Base-by-base conservation (phyloP, 192 early-diverging fungal genomes). In the Umbelopsis isabellina region DNA sequence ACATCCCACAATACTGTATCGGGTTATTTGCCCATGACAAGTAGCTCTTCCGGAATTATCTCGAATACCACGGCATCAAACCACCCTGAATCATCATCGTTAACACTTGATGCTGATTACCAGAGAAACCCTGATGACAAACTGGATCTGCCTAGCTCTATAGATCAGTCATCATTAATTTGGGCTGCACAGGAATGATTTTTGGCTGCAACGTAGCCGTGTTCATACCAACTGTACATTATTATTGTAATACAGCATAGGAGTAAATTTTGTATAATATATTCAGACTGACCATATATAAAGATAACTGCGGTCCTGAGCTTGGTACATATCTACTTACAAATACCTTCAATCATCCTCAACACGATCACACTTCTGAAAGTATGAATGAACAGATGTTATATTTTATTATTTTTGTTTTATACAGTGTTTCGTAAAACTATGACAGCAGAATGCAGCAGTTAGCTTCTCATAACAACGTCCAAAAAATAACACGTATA, bases 371-470 rank as follows among this genome's bases (percentile, higher is more conserved):
- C 10, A 41, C 5, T 41, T 41, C 37, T 41, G 2, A 41, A 41
- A 4, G 37, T 41, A 4, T 41, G 7, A 41, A 41, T 41, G 37
- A 41, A 41, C 37, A 41, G 37, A 35, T 35, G 16, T 25, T 35
- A 25, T 22, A 35, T 61, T 16, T 22, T 61, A 35, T 61, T 61
- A 35, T 61, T 61, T 35, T 15, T 8, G 27, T 30, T 73, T 74
- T 81, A 81, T 55, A 81, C 79, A 46, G 75, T 80, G 66, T 82
- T 82, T 68, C 81, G 75, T 25, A 82, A 44, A 16, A 82, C 81
- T 82, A 73, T 1, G 50, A 37, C 3, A 44, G 21, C 21, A 20
- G 46, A 53, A 1, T 37, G 49, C 52, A 21, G 7, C 50, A 0
- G 25, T 68, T 6, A 51, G 16, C 55, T 52, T 23, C 35, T 49